These are phyloP conservation scores for Cutaneotrichosporon sp. DNA, from an alignment of 1,284 basidiomycete genomes.

Conservation along the genomic window DNA sequence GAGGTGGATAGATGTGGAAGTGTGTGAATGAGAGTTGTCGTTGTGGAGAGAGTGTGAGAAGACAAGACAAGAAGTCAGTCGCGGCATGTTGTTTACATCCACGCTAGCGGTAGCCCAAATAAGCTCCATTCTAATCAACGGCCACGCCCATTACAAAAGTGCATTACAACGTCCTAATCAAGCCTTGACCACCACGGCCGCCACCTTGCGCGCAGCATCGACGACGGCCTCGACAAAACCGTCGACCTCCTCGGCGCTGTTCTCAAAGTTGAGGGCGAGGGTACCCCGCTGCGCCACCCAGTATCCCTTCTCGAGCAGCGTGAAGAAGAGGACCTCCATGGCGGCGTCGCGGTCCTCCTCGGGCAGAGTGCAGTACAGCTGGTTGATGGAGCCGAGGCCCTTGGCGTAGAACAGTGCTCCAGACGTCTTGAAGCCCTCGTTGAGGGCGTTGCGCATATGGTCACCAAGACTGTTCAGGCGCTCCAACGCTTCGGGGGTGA, in stretches of 20 bases:
- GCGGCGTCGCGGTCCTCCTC: constrained; percentile 8
- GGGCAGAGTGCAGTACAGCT: constrained; percentile 27
- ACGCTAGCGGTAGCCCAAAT: not conserved
- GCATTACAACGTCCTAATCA: too few species aligned
- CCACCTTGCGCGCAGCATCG: constrained; percentile 3
- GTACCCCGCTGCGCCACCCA: constrained; percentile 34
- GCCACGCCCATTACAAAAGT: too few species aligned
- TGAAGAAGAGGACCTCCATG: constrained; percentile 28
- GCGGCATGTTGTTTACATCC: not conserved
- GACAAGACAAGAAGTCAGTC: not conserved
- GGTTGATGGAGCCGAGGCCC: constrained; percentile 38
- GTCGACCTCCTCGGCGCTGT: constrained; percentile 16
- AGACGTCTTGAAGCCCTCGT: constrained; percentile 11
- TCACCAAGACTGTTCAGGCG: constrained; percentile 31
- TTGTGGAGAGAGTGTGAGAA: not conserved
- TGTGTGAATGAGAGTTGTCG: too few species aligned
- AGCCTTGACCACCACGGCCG: too few species aligned
- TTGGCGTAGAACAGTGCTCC: constrained; percentile 21
- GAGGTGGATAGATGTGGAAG: not conserved
- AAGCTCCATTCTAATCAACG: not conserved
- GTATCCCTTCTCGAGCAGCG: constrained; percentile 25
- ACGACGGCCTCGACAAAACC: constrained; percentile 13
- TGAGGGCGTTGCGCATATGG: constrained; percentile 24
- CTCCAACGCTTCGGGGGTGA: constrained; percentile 26
- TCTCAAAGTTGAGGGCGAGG: constrained; percentile 14